phyloP scores from a whole-genome alignment of 2,329 filamentous ascomycete species.

The Neofusicoccum ribis region DNA sequence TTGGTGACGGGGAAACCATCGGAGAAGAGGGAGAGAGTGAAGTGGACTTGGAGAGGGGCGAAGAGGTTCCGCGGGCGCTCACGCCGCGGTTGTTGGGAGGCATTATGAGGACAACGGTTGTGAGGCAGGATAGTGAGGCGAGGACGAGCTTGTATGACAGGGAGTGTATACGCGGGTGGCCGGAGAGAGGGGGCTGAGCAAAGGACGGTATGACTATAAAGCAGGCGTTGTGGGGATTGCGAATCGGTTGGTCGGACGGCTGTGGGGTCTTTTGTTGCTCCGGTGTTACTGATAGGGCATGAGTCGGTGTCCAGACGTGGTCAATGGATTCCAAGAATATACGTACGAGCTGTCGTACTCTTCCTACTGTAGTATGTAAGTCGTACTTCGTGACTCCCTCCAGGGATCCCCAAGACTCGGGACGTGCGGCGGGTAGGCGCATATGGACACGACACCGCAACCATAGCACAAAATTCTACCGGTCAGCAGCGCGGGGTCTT shows the following conservation, averaged over 20 bases:
- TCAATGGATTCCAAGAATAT: too few relatives aligned
- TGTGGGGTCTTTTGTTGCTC: background rate
- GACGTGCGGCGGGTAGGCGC: background rate
- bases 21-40: background rate
- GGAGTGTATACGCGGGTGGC: background rate
- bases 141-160: constrained; percentile 10
- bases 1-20: background rate
- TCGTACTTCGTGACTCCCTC: too few relatives aligned
- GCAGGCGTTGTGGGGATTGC: background rate
- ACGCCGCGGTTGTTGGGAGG: background rate
- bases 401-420: too few relatives aligned
- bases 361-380: too few relatives aligned
- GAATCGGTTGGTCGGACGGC: background rate
- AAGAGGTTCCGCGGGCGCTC: background rate
- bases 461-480: background rate
- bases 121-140: background rate
- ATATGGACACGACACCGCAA: background rate
- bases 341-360: too few relatives aligned
- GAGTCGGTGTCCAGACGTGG: background rate
- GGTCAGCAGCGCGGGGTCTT: background rate
- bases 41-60: background rate
- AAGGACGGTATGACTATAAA: background rate
- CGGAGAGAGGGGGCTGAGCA: background rate
- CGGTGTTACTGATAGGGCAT: background rate
- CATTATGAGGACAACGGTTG: constrained; percentile 7